Evolutionary conservation across 257 asterid genomes (phyloP).

Genomic region (Ilex aquifolium): DNA sequence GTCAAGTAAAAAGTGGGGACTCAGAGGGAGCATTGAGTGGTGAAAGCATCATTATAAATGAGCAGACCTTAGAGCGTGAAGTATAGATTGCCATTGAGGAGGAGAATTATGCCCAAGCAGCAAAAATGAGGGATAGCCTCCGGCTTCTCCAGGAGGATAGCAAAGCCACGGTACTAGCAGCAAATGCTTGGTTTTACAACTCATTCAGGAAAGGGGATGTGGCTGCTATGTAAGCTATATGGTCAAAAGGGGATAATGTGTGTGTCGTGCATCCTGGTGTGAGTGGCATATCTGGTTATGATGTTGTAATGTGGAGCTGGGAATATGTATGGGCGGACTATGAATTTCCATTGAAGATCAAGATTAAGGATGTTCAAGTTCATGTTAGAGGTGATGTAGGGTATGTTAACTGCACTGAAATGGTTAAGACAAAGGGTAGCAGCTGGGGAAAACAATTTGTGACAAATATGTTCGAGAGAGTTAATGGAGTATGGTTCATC

Average conservation of each 20-base stretch:
- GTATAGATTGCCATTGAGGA: constrained; percentile 63
- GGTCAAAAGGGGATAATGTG: too few species aligned
- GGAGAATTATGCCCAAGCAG: constrained; percentile 83
- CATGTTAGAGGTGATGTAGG: constrained; percentile 19
- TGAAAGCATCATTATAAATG: constrained; percentile 67
- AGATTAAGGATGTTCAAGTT: too few species aligned
- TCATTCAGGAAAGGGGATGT: too few species aligned
- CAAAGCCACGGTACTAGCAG: too few species aligned
- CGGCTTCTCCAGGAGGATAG: too few species aligned
- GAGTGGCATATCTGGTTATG: too few species aligned
- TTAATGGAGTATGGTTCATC: constrained; percentile 76
- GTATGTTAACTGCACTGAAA: constrained; percentile 79
- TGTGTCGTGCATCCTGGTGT: too few species aligned
- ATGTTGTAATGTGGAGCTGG: too few species aligned
- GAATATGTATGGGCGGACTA: too few species aligned
- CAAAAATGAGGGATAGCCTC: constrained; percentile 91
- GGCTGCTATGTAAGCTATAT: too few species aligned
- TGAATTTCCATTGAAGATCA: too few species aligned
- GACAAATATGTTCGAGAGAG: constrained; percentile 76
- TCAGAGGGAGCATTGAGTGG: constrained; percentile 71
- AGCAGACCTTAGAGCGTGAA: constrained; percentile 63
- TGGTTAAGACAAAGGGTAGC: constrained; percentile 81
- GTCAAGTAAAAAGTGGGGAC: constrained; percentile 67
- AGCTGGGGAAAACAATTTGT: constrained; percentile 96
- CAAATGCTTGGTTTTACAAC: too few species aligned